phyloP scores from a whole-genome alignment of 73 alveolate species.

The Halteria grandinella region DNA sequence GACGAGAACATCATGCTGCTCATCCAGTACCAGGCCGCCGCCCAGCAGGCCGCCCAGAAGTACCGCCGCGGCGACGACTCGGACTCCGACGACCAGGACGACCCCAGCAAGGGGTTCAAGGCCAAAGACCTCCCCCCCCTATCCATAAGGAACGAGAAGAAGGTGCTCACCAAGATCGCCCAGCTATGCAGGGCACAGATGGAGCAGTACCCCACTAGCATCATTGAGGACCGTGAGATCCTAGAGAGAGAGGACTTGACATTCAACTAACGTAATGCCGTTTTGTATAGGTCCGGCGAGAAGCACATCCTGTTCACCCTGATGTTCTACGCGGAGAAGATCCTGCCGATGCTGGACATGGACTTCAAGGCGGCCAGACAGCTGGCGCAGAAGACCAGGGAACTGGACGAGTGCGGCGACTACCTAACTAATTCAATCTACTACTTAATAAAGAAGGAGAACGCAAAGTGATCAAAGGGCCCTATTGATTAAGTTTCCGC shows the following conservation, averaged over 20 bases:
- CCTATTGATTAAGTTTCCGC: too few species aligned
- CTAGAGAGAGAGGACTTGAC: constrained; percentile 51
- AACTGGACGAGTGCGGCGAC: constrained; percentile 28
- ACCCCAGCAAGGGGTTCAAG: constrained; percentile 59
- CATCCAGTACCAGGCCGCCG: constrained; percentile 55
- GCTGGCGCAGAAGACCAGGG: constrained; percentile 9
- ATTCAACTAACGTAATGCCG: constrained; percentile 70
- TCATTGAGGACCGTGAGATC: constrained; percentile 67
- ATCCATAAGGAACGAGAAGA: constrained; percentile 70
- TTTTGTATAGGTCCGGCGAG: constrained; percentile 73
- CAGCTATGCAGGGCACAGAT: constrained; percentile 48
- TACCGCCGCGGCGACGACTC: constrained; percentile 42
- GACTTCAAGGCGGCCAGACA: constrained; percentile 48
- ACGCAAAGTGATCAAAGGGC: neutral
- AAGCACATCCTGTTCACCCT: constrained; percentile 36
- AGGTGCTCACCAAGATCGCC: constrained; percentile 57
- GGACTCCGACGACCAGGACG: constrained; percentile 66
- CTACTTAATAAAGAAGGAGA: constrained; percentile 51
- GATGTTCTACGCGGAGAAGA: neutral
- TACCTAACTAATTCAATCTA: constrained; percentile 44
- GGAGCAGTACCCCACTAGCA: constrained; percentile 63
- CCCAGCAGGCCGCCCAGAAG: constrained; percentile 5
- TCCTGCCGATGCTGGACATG: constrained; percentile 22
- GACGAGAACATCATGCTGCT: constrained; percentile 67
- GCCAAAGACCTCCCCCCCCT: constrained; percentile 74